Evolutionary conservation across 2,329 filamentous ascomycete species (phyloP).

Genomic region (Trichocomaceae sp.): DNA sequence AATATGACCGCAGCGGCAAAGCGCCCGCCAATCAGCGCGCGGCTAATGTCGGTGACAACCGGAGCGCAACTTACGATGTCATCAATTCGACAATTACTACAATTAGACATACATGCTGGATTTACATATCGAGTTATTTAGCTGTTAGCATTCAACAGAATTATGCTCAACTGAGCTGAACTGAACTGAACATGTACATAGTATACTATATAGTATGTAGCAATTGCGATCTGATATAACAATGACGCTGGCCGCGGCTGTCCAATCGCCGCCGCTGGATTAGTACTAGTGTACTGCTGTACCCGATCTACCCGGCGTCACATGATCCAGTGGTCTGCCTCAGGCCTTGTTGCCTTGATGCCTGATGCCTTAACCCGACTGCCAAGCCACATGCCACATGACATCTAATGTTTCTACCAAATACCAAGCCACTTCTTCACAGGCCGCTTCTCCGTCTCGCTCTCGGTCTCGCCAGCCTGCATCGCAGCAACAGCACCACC

Average conservation of each 20-base stretch:
- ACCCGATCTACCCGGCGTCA: conserved; percentile 3
- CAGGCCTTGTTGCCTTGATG: too few species aligned
- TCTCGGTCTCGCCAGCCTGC: not conserved
- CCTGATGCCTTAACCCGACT: too few species aligned
- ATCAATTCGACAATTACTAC: too few species aligned
- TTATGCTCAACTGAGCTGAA: too few species aligned
- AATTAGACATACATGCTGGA: not conserved
- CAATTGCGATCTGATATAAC: not conserved
- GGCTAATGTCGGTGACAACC: conserved; percentile 26
- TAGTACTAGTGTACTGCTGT: too few species aligned
- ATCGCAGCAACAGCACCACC: conserved; percentile 18
- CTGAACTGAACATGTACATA: too few species aligned
- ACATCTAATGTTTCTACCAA: too few species aligned
- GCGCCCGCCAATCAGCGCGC: conserved; percentile 27
- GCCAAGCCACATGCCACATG: too few species aligned
- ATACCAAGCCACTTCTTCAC: conserved; percentile 81
- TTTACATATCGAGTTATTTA: too few species aligned
- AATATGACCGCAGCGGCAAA: conserved; percentile 28
- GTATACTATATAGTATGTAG: too few species aligned
- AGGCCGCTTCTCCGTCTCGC: conserved; percentile 37
- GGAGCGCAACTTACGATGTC: conserved; percentile 16
- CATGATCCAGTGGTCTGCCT: too few species aligned
- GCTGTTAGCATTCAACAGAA: too few species aligned
- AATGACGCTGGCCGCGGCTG: not conserved
- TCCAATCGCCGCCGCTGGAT: conserved; percentile 2